Evolutionary conservation across 148 eudicot genomes (phyloP), one percentile per base, ranked within the genome.

Genomic region (Heliosperma pusillum): DNA sequence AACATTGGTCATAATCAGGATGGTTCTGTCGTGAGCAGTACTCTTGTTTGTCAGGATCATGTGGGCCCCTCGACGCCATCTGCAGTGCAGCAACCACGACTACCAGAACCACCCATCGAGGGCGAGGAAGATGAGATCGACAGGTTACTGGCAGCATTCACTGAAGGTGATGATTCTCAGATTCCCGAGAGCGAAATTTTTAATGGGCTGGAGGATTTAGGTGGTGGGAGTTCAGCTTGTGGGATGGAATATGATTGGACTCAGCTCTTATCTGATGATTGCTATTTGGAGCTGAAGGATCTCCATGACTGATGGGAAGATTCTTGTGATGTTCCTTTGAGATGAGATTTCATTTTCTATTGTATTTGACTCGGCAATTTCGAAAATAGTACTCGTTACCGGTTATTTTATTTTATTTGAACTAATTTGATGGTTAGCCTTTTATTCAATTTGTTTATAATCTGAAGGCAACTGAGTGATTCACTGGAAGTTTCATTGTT

Each of bases 211-310:
- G 82, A 25, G 1, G 79, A 80, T 70, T 2, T 69, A 20, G n/a
- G n/a, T 45, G 73, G 59, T 20, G 63, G 57, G 26, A 22, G 2
- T 63, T 36, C 69, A 20, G 45, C 67, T 57, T 20, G 73, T 76
- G 62, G 44, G 3, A 22, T 13, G 53, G 16, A 26, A 26, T 1
- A 27, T 19, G 73, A 77, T 27, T 69, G 79, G 79, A 11, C 60
- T 24, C 71, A 21, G 12, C 66, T 27, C 53, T 21, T 53, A 20
- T 0, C 70, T 4, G 61, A 60, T 8, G 70, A 77, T 59, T 76
- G 40, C 13, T 79, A 66, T 27, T 40, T 50, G 9, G 85, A 83
- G 74, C 72, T 83, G 55, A 69, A 70, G 55, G 70, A 75, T 70
- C 74, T 53, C 40, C 33, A 52, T 2, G 59, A 17, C 59, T 26